These are phyloP conservation scores for Fistulinella cinereoalba DNA, from an alignment of 1,284 basidiomycete genomes.

Conservation along the genomic window DNA sequence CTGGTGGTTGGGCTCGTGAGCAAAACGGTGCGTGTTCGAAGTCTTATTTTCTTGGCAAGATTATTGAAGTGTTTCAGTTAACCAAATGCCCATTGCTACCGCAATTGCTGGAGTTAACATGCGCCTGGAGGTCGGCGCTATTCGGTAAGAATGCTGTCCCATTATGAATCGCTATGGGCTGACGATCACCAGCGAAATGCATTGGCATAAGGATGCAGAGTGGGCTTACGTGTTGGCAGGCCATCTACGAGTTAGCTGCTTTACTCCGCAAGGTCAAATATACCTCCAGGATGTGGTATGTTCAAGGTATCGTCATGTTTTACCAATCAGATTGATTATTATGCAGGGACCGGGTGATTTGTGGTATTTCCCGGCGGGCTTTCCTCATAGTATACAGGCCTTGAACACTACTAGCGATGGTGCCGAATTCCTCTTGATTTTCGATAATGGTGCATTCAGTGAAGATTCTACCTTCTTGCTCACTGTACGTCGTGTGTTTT, in stretches of 20 bases:
- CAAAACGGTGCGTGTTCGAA: constrained; percentile 41
- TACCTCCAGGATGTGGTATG: constrained; percentile 50
- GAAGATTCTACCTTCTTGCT: constrained; percentile 57
- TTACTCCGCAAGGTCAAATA: constrained; percentile 48
- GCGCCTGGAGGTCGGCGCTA: constrained; percentile 53
- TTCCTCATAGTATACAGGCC: constrained; percentile 46
- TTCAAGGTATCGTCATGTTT: background rate
- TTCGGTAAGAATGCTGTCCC: constrained; percentile 36
- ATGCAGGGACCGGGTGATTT: constrained; percentile 41
- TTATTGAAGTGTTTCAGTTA: constrained; percentile 26
- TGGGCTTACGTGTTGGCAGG: constrained; percentile 51
- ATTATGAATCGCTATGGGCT: background rate
- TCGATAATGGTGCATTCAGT: constrained; percentile 52
- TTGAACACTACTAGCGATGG: constrained; percentile 45
- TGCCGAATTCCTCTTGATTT: constrained; percentile 59
- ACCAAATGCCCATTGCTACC: constrained; percentile 44
- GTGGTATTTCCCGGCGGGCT: constrained; percentile 60
- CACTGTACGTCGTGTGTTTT: constrained; percentile 19
- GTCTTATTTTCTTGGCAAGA: background rate
- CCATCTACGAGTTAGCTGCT: constrained; percentile 44
- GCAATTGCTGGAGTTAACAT: constrained; percentile 51
- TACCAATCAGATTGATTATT: constrained; percentile 13
- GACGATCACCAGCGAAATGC: constrained; percentile 46
- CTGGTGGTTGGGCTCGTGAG: constrained; percentile 58
- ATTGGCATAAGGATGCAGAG: constrained; percentile 59